phyloP scores from a whole-genome alignment of 495 filamentous ascomycete genomes.

The Penicillium roqueforti region DNA sequence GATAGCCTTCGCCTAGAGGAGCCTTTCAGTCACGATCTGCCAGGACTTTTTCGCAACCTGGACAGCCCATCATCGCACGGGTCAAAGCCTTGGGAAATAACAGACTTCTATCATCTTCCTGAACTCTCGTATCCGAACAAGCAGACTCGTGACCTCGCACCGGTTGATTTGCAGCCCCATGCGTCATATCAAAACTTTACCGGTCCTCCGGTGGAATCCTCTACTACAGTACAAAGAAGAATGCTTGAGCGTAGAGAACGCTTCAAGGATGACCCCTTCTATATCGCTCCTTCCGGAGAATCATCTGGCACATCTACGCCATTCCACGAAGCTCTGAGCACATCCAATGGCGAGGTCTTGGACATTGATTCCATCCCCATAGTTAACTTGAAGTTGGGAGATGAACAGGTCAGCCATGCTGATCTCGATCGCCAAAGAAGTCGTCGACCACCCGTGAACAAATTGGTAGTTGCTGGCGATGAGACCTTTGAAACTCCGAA shows the following conservation, averaged over 20 bases:
- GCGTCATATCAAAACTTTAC: constrained; percentile 61
- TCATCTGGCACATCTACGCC: constrained; percentile 58
- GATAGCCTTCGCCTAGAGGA: constrained; percentile 67
- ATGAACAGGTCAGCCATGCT: constrained; percentile 16
- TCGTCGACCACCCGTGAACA: constrained; percentile 33
- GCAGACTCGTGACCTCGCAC: constrained; percentile 16
- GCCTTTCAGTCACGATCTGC: constrained; percentile 74
- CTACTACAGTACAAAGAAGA: constrained; percentile 57
- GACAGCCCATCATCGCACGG: background rate
- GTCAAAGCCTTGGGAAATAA: constrained; percentile 29
- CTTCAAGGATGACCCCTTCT: constrained; percentile 92
- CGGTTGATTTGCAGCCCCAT: constrained; percentile 15
- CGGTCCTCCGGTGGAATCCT: constrained; percentile 57
- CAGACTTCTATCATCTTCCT: constrained; percentile 63
- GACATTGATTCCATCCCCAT: constrained; percentile 95
- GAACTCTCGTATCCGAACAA: constrained; percentile 33
- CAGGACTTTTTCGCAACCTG: constrained; percentile 46
- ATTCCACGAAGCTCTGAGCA: constrained; percentile 64
- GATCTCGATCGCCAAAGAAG: constrained; percentile 18
- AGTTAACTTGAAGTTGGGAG: constrained; percentile 77
- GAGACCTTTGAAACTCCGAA: constrained; percentile 43
- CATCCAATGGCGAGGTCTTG: constrained; percentile 64
- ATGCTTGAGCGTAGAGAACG: constrained; percentile 68
- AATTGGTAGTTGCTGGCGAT: constrained; percentile 58
- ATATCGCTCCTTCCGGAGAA: constrained; percentile 60